Evolutionary conservation across 768 basidiomycete species (phyloP).

Genomic region (Butyriboletus loyo): DNA sequence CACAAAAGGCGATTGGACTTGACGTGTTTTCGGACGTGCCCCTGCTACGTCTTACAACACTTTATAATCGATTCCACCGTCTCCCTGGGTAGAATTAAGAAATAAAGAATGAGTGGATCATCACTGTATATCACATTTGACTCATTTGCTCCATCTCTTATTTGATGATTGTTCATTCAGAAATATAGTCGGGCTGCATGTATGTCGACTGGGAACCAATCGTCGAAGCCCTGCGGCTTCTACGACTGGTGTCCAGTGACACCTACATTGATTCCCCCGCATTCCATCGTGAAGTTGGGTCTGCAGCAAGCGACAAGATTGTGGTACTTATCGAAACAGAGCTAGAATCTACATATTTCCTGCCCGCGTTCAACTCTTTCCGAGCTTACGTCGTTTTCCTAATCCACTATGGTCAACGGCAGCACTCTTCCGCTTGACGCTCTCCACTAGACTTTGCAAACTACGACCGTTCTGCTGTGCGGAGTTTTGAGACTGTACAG

Average conservation of each 20-base stretch:
- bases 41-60: not conserved
- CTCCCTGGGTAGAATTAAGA: not conserved
- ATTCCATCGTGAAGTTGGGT: not conserved
- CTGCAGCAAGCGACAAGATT: not conserved
- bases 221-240: not conserved
- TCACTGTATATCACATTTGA: not conserved
- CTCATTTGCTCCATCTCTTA: not conserved
- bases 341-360: not conserved
- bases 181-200: not conserved
- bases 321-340: not conserved
- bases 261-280: not conserved
- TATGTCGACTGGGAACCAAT: not conserved
- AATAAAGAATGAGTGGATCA: not conserved
- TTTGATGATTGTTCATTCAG: not conserved
- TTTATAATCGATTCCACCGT: not conserved
- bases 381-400: conserved; percentile 41
- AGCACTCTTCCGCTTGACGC: conserved; percentile 77
- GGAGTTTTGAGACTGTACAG: not conserved
- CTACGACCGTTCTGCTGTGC: conserved; percentile 27
- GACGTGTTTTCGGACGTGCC: not conserved
- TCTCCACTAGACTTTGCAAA: conserved; percentile 73
- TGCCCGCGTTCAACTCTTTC: conserved; percentile 7
- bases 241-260: not conserved
- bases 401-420: conserved; percentile 23
- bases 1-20: conserved; percentile 31